phyloP scores from a whole-genome alignment of 371 early-diverging fungal species.

The Mucor irregularis region DNA sequence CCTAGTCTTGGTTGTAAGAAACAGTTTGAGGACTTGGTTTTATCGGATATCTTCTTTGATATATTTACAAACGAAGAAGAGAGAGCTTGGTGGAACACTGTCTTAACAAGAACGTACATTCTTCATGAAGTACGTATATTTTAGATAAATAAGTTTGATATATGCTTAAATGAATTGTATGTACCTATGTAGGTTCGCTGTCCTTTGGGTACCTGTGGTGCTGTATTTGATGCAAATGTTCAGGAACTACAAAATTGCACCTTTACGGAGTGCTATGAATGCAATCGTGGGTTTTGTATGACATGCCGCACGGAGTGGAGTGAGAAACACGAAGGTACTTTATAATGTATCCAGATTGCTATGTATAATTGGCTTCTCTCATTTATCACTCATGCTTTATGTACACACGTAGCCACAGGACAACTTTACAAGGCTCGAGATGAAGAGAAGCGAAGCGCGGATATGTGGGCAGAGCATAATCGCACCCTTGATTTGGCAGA shows the following conservation, averaged over 20 bases:
- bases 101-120: constrained; percentile 3
- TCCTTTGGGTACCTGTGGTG: constrained; percentile 10
- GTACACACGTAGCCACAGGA: neutral
- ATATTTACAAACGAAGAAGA: neutral
- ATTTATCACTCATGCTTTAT: neutral
- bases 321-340: constrained; percentile 23
- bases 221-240: constrained; percentile 12
- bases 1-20: constrained; percentile 5
- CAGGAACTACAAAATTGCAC: constrained; percentile 3
- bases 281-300: constrained; percentile 19
- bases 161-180: neutral
- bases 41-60: neutral
- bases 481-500: too few species aligned
- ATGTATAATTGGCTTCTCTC: neutral
- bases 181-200: constrained; percentile 8
- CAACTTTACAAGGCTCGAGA: too few species aligned
- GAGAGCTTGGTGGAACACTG: constrained; percentile 13
- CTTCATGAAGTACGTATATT: constrained; percentile 8
- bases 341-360: too few species aligned
- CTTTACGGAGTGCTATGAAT: constrained; percentile 25
- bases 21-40: neutral
- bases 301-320: constrained; percentile 19
- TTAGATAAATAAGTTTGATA: neutral
- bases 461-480: too few species aligned
- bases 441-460: too few species aligned